phyloP scores from a whole-genome alignment of 139 green algal genomes.

The Coelastrella sp. region DNA sequence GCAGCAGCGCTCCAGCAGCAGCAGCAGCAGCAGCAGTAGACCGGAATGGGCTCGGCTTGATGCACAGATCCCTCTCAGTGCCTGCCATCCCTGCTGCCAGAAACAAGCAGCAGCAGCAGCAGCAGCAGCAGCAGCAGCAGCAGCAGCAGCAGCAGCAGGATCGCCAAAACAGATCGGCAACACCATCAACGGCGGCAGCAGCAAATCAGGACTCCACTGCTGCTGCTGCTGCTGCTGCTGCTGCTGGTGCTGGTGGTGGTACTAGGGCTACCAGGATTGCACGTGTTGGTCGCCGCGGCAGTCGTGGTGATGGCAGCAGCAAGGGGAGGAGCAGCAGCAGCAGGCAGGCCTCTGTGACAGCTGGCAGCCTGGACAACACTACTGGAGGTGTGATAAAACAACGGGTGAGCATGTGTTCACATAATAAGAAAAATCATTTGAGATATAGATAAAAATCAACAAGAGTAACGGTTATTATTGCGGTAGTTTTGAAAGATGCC shows the following conservation, averaged over 20 bases:
- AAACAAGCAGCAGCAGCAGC: not conserved
- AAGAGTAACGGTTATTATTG: no score
- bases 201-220: not conserved
- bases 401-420: not conserved
- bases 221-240: conserved; percentile 3
- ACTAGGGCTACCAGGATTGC: not conserved
- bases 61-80: no score
- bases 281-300: not conserved
- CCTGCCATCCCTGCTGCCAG: no score
- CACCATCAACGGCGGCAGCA: not conserved
- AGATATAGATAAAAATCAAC: no score
- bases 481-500: no score
- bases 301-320: not conserved
- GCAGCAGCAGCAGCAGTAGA: not conserved
- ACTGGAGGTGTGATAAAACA: not conserved
- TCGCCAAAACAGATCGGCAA: no score
- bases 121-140: not conserved
- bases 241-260: not conserved
- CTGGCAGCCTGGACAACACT: not conserved
- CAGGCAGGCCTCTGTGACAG: not conserved
- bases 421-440: no score
- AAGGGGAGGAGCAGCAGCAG: no score
- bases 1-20: not conserved
- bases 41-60: no score
- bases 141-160: not conserved